Percentiles rank a stretch among this genome's conserved stretches.
phyloP scores from a whole-genome alignment of 352 stramenopile genomes.

The Globisporangium echinulatum region DNA sequence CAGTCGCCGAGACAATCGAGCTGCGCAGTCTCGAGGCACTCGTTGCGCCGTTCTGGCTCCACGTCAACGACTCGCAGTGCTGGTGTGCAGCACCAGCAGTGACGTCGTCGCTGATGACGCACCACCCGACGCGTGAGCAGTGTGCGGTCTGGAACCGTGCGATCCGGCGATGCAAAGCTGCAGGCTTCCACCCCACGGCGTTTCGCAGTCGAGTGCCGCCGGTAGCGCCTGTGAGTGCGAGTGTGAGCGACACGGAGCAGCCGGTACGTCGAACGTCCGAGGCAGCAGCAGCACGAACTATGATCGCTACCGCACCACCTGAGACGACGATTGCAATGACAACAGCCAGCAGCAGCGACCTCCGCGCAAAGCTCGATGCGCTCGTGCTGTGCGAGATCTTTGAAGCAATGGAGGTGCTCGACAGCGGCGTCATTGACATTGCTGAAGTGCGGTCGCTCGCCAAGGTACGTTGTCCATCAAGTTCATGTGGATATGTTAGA shows the following conservation, averaged over 20 bases:
- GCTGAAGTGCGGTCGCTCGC: constrained; percentile 57
- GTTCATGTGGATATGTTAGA: neutral
- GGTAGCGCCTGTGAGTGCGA: neutral
- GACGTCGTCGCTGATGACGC: constrained; percentile 2
- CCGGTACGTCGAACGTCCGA: no score
- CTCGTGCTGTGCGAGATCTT: constrained; percentile 59
- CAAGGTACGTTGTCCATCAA: constrained; percentile 19
- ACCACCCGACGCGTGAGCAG: constrained; percentile 16
- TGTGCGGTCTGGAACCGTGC: constrained; percentile 64
- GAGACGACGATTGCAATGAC: neutral
- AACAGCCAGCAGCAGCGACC: constrained; percentile 8
- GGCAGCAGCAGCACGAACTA: neutral
- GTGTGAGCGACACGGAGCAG: no score
- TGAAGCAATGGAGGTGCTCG: constrained; percentile 55
- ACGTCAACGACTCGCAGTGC: constrained; percentile 1
- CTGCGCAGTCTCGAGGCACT: constrained; percentile 24
- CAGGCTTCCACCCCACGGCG: constrained; percentile 23
- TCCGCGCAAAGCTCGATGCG: constrained; percentile 28
- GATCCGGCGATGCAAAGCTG: constrained; percentile 45
- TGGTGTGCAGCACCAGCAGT: neutral
- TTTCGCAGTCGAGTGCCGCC: neutral
- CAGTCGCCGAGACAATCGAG: constrained; percentile 17
- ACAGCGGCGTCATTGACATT: constrained; percentile 61
- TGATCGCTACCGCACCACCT: neutral
- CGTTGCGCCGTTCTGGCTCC: constrained; percentile 48